Evolutionary conservation across 345 rosid genomes (phyloP).

Genomic region (Excoecaria cochinchinensis): DNA sequence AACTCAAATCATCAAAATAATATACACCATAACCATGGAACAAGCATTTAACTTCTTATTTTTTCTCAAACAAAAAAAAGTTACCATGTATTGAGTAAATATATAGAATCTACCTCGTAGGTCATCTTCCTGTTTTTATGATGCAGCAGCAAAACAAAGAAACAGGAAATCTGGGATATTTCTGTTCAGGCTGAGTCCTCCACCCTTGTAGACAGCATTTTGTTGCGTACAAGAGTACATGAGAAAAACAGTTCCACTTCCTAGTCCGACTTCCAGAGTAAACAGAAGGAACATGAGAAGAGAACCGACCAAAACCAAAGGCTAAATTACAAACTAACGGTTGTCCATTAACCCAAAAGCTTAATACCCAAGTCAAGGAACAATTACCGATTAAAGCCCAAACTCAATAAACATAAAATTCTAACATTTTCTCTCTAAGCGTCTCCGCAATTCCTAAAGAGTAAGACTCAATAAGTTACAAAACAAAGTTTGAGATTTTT

Average conservation of each 20-base stretch:
- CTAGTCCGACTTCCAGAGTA: slow-evolving; percentile 20
- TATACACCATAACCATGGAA: not conserved
- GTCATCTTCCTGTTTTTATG: slow-evolving; percentile 28
- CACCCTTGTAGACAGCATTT: slow-evolving; percentile 29
- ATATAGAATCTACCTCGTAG: slow-evolving; percentile 39
- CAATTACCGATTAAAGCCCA: slow-evolving; percentile 35
- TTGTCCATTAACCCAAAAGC: slow-evolving; percentile 42
- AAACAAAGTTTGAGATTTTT: slow-evolving; percentile 25
- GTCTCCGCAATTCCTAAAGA: slow-evolving; percentile 30
- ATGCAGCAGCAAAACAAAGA: slow-evolving; percentile 36
- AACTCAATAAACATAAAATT: slow-evolving; percentile 35
- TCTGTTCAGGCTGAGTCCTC: slow-evolving; percentile 28
- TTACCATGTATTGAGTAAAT: slow-evolving; percentile 3
- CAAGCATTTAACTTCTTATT: not conserved
- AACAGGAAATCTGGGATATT: slow-evolving; percentile 29
- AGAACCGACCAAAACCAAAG: slow-evolving; percentile 25
- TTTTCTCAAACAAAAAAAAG: not conserved
- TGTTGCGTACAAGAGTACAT: slow-evolving; percentile 21
- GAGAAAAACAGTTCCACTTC: slow-evolving; percentile 25
- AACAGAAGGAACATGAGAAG: slow-evolving; percentile 24
- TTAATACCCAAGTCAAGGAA: slow-evolving; percentile 42
- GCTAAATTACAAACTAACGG: slow-evolving; percentile 32
- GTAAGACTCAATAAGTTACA: slow-evolving; percentile 30
- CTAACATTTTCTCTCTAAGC: slow-evolving; percentile 32
- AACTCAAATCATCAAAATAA: slow-evolving; percentile 22